These are phyloP conservation scores for Lanmaoa pseudosensibilis DNA, from an alignment of 768 basidiomycete species.

Conservation along the genomic window DNA sequence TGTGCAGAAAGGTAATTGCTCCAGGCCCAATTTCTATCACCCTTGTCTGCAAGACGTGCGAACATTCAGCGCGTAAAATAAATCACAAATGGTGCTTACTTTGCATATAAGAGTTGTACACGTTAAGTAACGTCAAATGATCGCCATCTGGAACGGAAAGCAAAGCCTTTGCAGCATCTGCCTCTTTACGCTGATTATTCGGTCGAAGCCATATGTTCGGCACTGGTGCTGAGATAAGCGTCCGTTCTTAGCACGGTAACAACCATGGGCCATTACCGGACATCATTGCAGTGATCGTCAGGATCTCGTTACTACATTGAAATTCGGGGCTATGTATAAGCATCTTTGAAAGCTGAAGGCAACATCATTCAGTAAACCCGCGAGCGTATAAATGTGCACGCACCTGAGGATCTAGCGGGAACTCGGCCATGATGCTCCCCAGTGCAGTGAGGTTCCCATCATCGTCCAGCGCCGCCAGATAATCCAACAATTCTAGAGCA, in stretches of 20 bases:
- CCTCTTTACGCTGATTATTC: slow-evolving; percentile 82
- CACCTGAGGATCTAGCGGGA: slow-evolving; percentile 97
- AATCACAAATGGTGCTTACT: slow-evolving; percentile 48
- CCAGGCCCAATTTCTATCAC: slow-evolving; percentile 90
- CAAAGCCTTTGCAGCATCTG: slow-evolving; percentile 87
- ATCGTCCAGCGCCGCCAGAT: slow-evolving; percentile 88
- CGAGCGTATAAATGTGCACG: slow-evolving; percentile 5
- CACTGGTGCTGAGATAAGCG: slow-evolving; percentile 33
- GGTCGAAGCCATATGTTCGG: slow-evolving; percentile 96
- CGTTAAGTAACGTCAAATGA: slow-evolving; percentile 91
- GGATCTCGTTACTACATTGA: slow-evolving; percentile 91
- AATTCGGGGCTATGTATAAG: slow-evolving; percentile 94
- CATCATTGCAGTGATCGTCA: slow-evolving; percentile 95
- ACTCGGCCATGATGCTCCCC: slow-evolving; percentile 94
- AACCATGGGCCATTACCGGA: slow-evolving; percentile 59
- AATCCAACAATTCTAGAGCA: slow-evolving; percentile 91
- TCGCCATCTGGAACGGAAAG: slow-evolving; percentile 95
- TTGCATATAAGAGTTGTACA: slow-evolving; percentile 87
- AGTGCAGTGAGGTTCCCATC: slow-evolving; percentile 87
- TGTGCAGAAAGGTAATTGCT: slow-evolving; percentile 82
- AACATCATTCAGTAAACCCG: background rate
- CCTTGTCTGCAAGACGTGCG: slow-evolving; percentile 48
- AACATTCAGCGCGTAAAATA: background rate
- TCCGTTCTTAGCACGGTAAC: background rate
- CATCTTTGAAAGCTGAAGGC: slow-evolving; percentile 75